phyloP scores from a whole-genome alignment of 1,139 yeast species.

The Kluyveromyces marxianus region DNA sequence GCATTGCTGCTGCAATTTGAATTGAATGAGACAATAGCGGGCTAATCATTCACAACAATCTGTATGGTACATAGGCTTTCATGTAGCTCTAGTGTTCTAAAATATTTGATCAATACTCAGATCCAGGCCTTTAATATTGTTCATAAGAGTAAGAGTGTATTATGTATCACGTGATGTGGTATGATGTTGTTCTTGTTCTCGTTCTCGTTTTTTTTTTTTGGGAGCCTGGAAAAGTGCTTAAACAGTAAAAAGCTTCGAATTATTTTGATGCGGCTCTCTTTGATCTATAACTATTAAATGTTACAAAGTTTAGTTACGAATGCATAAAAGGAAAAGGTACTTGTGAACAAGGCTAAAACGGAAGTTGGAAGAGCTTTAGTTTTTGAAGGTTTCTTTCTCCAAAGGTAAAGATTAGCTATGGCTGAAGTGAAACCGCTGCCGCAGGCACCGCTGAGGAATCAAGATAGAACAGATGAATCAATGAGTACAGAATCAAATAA shows the following conservation, averaged over 20 bases:
- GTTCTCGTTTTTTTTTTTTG: neutral
- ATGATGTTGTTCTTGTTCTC: neutral
- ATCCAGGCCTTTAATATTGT: too few species aligned
- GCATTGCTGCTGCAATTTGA: conserved; percentile 26
- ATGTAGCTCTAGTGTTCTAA: too few species aligned
- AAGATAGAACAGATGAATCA: neutral
- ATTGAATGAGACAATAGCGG: neutral
- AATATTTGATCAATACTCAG: too few species aligned
- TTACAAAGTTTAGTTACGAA: neutral
- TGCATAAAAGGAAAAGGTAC: too few species aligned
- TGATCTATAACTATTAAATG: too few species aligned
- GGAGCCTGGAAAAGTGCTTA: neutral
- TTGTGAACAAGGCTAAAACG: too few species aligned
- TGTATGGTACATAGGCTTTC: neutral
- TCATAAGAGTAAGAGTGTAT: neutral
- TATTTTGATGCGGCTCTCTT: too few species aligned
- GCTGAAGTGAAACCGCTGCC: conserved; percentile 15
- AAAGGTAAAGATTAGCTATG: conserved; percentile 2
- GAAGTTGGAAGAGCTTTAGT: too few species aligned
- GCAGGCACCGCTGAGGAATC: conserved; percentile 9
- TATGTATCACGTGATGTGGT: neutral
- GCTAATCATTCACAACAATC: neutral
- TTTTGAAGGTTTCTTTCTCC: too few species aligned
- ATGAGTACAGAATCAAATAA: neutral
- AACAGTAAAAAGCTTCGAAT: neutral